Evolutionary conservation across 2,329 filamentous ascomycete genomes (phyloP), one percentile per base, ranked within the genome.

Genomic region (Grosmannia huntii): DNA sequence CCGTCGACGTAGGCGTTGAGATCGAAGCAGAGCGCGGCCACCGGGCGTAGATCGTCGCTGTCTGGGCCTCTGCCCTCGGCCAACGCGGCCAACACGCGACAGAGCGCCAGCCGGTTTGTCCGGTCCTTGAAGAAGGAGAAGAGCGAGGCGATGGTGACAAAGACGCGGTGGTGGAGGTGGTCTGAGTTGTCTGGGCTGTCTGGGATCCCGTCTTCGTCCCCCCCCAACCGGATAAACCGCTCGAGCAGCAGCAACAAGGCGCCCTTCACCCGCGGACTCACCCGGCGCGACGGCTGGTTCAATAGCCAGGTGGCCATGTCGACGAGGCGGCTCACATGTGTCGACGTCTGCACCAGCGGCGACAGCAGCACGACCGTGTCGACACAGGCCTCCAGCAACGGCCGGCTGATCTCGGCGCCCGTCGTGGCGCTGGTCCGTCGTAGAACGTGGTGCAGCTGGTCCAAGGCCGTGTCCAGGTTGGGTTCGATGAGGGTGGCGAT

Each of bases 91-190:
- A 97, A 73, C 4, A 95, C 86, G 51, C 84, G 78, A 19, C 87
- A 87, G 31, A 97, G 73, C 0, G 89, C 78, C 61, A 84, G 77
- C 57, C 94, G 81, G 66, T 90, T 95, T 50, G 82, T 74, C 50
- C 84, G 80, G 69, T 97, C 91, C 65, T 85, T 89, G 74, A 97
- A 92, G 68, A 91, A 96, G 57, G 89, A 88, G 68, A 96, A 97
- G 38, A 97, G 79, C 0, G 88, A 85, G 4, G 88, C 86, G 11
- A 94, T 72, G 0, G 89, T 89, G 52, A 82, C 76, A 68, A 87
- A 95, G 0, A 95, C 81, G 41, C 80, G 77, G 51, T 78, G 73
- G 54, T 82, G 82, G 19, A 92, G 27, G 78, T 76, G 71, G 66
- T 54, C 60, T 28, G 28, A n/a, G n/a, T n/a, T n/a, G n/a, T n/a